Base-by-base conservation (phyloP, 345 rosid species). In the Iberis pinnata region DNA sequence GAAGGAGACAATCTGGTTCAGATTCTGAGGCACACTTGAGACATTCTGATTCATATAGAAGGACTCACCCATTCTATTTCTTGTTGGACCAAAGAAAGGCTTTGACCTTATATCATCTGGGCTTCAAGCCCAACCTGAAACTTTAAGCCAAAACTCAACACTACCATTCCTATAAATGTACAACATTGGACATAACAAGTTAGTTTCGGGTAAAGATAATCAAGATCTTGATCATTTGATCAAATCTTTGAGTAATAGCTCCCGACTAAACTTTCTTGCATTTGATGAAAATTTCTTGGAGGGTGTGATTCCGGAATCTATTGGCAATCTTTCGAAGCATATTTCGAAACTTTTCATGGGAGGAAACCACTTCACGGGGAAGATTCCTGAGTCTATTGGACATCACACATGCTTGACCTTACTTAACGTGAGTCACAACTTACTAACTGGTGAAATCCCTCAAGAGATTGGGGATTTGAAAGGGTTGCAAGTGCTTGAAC, bases 361-460 rank as follows among this genome's bases (percentile, higher is more conserved):
- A 37, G 63, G 72, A 32, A 75, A 75, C 53, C 64, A 54, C 3
- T 52, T 75, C 55, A 32, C 36, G 1, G 82, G 75, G n/a, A 17
- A 19, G 0, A 70, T 78, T 26, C 82, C 74, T 0, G 36, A 64
- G 10, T 67, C 75, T 3, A 70, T 78, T 8, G 47, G 74, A 12
- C 8, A 35, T 61, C 83, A 78, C 19, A 60, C 33, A 6, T 49
- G 77, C 65, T 46, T 80, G 65, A 43, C 75, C 1, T 55, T 75
- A 31, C 52, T 78, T 11, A 46, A 75, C 52, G 18, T 80, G 63
- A 73, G 71, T 49, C 33, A 71, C 53, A 77, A 71, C 29, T n/a
- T 64, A 11, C 19, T 80, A 22, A 53, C 65, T 5, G 81, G 83
- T 12, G 64, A 58, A 58, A 76, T 78, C 42, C 81, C 81, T 20